These are phyloP conservation scores for Chrysanthemum seticuspe DNA, from an alignment of 129 eudicot genomes.

Conservation along the genomic window DNA sequence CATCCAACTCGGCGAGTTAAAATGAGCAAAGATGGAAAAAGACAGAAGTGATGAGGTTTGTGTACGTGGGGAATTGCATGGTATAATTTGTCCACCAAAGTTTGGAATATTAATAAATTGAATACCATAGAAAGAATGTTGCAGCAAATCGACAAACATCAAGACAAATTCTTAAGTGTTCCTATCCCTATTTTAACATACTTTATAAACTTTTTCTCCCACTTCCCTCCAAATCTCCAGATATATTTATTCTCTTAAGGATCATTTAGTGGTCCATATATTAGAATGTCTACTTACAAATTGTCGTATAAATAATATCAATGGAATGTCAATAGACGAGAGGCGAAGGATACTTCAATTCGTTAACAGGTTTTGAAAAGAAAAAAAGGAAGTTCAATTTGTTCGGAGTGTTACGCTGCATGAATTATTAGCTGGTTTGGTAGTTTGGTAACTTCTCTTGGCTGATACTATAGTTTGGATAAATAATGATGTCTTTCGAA, in stretches of 20 bases:
- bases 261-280: too few relatives aligned
- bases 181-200: slow-evolving; percentile 30
- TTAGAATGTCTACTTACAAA: too few relatives aligned
- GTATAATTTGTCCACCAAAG: slow-evolving; percentile 9
- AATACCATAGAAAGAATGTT: slow-evolving; percentile 37
- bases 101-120: slow-evolving; percentile 1
- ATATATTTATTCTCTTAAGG: neutral
- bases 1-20: neutral
- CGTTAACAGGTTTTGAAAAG: too few relatives aligned
- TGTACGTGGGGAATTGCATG: slow-evolving; percentile 21
- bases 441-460: too few relatives aligned
- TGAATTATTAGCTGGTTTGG: too few relatives aligned
- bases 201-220: slow-evolving; percentile 19
- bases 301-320: too few relatives aligned
- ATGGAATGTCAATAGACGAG: too few relatives aligned
- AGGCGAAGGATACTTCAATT: too few relatives aligned
- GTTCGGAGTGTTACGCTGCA: too few relatives aligned
- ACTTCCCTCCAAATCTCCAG: slow-evolving; percentile 35
- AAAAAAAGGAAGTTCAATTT: too few relatives aligned
- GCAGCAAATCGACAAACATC: slow-evolving; percentile 37
- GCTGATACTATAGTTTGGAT: too few relatives aligned
- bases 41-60: slow-evolving; percentile 11
- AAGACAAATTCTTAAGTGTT: slow-evolving; percentile 41
- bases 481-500: too few relatives aligned
- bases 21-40: neutral